Evolutionary conservation across 352 stramenopile species (phyloP), one percentile per base, ranked within the genome.

Genomic region (Albugo laibachii): DNA sequence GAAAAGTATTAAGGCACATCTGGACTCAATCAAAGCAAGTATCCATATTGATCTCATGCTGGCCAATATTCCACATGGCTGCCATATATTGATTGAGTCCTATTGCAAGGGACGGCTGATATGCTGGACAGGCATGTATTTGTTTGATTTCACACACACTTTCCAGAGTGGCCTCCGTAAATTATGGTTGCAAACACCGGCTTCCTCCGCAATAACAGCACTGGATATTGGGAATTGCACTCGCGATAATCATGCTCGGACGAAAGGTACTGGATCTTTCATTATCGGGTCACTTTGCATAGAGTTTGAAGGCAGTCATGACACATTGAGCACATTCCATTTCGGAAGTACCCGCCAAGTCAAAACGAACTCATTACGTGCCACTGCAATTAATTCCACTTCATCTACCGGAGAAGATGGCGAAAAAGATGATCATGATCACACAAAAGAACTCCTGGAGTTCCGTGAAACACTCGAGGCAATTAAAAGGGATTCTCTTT

Each of bases 121-220:
- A 38, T 74, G 57, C 14, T 92, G 79, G 79, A 74, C 60, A 13
- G 79, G 74, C 2, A 39, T 83, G 11, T 69, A 87, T 18, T 50
- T 89, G 10, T 88, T 92, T 21, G 75, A 87, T 41, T 92, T 89
- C 52, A 69, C 78, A 1, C 76, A 92, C 37, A 65, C 57, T 0
- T 50, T 92, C 39, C 58, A 74, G 27, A 69, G 51, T 14, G 76
- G 76, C 12, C 58, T 60, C 1, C 51, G 68, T 3, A 36, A 54
- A 0, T 48, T 88, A 35, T 67, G 83, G 42, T 62, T 92, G 5
- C 55, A 59, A 15, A 52, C 41, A 35, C 37, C 43, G 19, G 54
- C 50, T 5, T 52, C 45, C 1, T 52, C 21, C 1, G 61, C 57
- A 20, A 61, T 76, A 12, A 86, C 73, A 5, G 57, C 71, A 0